phyloP scores from a whole-genome alignment of 805 yeast genomes.

The Candida fluviatilis region DNA sequence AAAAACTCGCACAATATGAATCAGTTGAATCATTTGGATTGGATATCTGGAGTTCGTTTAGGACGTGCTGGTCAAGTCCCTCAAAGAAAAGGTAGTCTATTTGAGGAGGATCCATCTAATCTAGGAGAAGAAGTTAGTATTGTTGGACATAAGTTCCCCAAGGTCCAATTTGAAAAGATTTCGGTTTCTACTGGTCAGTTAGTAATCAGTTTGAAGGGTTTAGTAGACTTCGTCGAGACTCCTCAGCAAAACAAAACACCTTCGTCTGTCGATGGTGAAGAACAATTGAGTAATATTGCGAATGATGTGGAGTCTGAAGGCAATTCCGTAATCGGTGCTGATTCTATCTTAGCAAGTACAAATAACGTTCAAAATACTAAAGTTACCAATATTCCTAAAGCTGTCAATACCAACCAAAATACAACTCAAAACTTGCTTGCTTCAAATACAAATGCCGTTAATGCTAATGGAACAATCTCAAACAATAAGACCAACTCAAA shows the following conservation, averaged over 20 bases:
- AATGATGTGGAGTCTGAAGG: conserved; percentile 3
- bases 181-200: conserved; percentile 83
- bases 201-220: conserved; percentile 71
- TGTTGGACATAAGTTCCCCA: conserved; percentile 87
- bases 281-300: neutral
- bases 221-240: neutral
- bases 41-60: conserved; percentile 91
- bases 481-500: neutral
- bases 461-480: neutral
- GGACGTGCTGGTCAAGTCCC: conserved; percentile 48
- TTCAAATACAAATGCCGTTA: neutral
- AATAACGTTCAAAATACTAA: neutral
- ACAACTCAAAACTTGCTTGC: neutral
- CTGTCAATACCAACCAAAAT: conserved; percentile 2
- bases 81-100: conserved; percentile 14
- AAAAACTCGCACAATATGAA: conserved; percentile 28
- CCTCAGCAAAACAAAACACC: neutral
- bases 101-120: conserved; percentile 46
- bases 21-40: conserved; percentile 67
- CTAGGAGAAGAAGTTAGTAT: conserved; percentile 88
- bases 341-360: neutral
- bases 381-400: conserved; percentile 1
- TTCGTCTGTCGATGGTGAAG: neutral
- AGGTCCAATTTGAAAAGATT: conserved; percentile 78
- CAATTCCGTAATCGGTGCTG: conserved; percentile 2